Conservation (phyloP, 306 rosid species). For the Fagus sylvatica region DNA sequence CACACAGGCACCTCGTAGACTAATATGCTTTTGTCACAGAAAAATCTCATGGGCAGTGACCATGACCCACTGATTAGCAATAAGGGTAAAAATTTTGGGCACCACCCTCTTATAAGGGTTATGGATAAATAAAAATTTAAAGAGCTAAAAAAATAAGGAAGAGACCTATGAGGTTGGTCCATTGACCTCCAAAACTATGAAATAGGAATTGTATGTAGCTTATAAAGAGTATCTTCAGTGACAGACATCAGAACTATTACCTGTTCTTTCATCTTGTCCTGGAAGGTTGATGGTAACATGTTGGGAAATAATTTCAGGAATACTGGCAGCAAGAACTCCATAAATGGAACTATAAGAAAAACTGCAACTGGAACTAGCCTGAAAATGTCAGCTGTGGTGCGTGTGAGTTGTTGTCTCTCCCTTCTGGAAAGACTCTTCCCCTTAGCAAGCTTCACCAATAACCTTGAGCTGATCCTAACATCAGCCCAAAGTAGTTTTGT, state of each 20-base stretch:
- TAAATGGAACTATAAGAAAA: conserved; percentile 84
- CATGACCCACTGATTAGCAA: not conserved
- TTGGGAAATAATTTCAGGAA: conserved; percentile 86
- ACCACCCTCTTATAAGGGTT: not conserved
- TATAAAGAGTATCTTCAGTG: not conserved
- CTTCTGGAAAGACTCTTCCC: conserved; percentile 92
- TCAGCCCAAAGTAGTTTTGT: conserved; percentile 77
- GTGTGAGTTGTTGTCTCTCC: conserved; percentile 88
- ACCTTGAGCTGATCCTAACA: conserved; percentile 78
- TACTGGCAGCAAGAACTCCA: conserved; percentile 89
- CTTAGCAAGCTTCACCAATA: conserved; percentile 78
- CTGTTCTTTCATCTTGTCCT: conserved; percentile 96
- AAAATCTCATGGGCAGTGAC: not conserved
- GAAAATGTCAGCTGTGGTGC: conserved; percentile 90
- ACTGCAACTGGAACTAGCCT: conserved; percentile 92
- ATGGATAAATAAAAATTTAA: not conserved
- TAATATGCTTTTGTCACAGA: not conserved
- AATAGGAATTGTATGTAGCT: not conserved
- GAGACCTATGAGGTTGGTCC: not conserved
- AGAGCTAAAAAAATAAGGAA: not conserved
- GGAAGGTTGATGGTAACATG: conserved; percentile 94
- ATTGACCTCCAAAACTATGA: not conserved
- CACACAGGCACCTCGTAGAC: not conserved
- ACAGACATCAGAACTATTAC: conserved; percentile 33
- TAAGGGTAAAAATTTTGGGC: not conserved